Conservation (phyloP, 2,329 filamentous ascomycete genomes). For the Dothidotthia symphoricarpi region DNA sequence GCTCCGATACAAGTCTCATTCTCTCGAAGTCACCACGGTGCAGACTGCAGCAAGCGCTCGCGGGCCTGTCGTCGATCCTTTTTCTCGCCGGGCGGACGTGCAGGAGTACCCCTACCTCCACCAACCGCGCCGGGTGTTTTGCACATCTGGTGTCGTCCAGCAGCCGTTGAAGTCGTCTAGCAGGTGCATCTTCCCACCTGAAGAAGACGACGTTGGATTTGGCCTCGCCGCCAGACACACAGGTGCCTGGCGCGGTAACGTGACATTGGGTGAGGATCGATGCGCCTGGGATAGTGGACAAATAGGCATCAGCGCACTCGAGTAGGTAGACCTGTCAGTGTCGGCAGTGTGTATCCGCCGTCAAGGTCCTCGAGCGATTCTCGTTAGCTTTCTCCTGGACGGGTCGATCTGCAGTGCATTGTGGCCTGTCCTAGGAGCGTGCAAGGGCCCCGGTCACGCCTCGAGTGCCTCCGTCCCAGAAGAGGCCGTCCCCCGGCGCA, state of each 20-base stretch:
- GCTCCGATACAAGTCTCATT: slow-evolving; percentile 7
- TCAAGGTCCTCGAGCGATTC: slow-evolving; percentile 8
- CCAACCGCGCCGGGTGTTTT: slow-evolving; percentile 8
- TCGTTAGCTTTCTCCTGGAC: slow-evolving; percentile 27
- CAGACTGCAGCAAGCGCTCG: slow-evolving; percentile 24
- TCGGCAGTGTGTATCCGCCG: slow-evolving; percentile 26
- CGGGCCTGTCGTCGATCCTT: slow-evolving; percentile 31
- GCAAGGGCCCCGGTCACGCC: slow-evolving; percentile 24
- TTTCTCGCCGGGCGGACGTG: slow-evolving; percentile 19
- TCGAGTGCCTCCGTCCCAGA: slow-evolving; percentile 32
- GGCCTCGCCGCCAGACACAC: too few relatives aligned
- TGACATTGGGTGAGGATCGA: too few relatives aligned
- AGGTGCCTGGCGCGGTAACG: too few relatives aligned
- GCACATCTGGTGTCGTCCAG: slow-evolving; percentile 14
- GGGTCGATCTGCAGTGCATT: slow-evolving; percentile 44
- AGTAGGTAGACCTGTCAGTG: not conserved
- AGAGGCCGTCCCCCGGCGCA: slow-evolving; percentile 40
- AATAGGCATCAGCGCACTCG: too few relatives aligned
- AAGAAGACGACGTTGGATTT: too few relatives aligned
- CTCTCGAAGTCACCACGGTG: slow-evolving; percentile 14
- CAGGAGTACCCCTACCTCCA: slow-evolving; percentile 17
- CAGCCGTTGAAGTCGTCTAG: slow-evolving; percentile 9
- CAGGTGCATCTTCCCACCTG: not conserved
- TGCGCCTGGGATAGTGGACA: too few relatives aligned
- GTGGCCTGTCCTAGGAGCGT: slow-evolving; percentile 40